Evolutionary conservation across 139 green algal species (phyloP), one percentile per base, ranked within the genome.

Genomic region (Ettlia oleoabundans): DNA sequence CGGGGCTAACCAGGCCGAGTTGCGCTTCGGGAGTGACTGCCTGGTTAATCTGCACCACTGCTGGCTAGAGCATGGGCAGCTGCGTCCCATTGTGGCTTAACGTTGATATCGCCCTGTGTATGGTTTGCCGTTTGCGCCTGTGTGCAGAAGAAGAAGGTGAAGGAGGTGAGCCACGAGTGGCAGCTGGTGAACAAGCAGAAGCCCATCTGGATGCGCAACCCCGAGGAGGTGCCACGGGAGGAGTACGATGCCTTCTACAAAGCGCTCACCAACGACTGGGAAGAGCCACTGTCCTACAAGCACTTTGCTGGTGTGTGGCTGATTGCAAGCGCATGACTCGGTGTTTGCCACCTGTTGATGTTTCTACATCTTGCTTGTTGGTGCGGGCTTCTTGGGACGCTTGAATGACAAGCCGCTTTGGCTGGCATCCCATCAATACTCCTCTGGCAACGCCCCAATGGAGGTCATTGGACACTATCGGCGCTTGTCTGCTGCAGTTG

Each of bases 101-200:
- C 5, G 21, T 30, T 35, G 24, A 10, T 21, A 19, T 74, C 18
- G 33, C 61, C 64, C 32, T 41, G 13, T 43, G 4, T 22, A 18
- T 41, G 30, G 32, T 71, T 33, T 22, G 15, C 3, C 64, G 32
- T 43, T 19, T 19, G 15, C 35, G 61, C 21, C 64, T 43, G 30
- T 22, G 13, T 33, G 55, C 68, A 86, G 82, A 97, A 95, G 91
- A 91, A 91, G 69, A 90, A 96, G 94, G 92, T 99, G 32, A 98
- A 99, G 93, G 97, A 99, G 91, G 90, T 97, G 38, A 88, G 89
- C 62, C 95, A 98, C 83, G 97, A 99, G 91, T 99, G 97, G 97
- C 79, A 90, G 68, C 92, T 99, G 88, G 92, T 99, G 67, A 99
- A 99, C 96, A 99, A 99, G 93, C 97, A 99, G 93, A 99, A 99